Evolutionary conservation across 1,284 basidiomycete species (phyloP).

Genomic region (Ustilago tritici): DNA sequence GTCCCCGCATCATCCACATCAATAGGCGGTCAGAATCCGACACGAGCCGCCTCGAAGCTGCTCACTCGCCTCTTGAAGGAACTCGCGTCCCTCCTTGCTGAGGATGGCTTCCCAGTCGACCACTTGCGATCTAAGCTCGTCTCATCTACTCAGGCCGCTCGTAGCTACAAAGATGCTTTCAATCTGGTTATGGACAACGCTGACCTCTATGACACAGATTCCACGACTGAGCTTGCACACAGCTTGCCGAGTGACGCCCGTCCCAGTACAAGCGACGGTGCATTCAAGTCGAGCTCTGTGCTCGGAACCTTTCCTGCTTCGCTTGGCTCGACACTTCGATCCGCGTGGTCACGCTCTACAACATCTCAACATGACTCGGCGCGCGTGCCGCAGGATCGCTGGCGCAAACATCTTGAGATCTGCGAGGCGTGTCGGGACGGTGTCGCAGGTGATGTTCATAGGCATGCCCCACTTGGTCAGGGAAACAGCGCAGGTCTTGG

Average conservation of each 20-base stretch:
- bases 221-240: not conserved
- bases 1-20: not conserved
- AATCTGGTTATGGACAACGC: constrained; percentile 20
- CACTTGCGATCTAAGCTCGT: constrained; percentile 23
- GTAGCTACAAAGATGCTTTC: constrained; percentile 27
- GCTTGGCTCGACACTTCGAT: constrained; percentile 33
- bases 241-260: constrained; percentile 10
- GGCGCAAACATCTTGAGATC: constrained; percentile 66
- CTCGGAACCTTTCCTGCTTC: constrained; percentile 19
- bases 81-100: constrained; percentile 30
- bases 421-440: constrained; percentile 69
- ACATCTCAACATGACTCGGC: not conserved
- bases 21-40: constrained; percentile 20
- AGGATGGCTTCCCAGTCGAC: constrained; percentile 51
- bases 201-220: constrained; percentile 12
- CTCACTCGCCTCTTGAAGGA: constrained; percentile 38
- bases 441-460: constrained; percentile 37
- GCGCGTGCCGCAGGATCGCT: constrained; percentile 43
- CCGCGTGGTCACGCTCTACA: constrained; percentile 8
- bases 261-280: not conserved
- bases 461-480: not conserved
- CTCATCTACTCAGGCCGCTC: constrained; percentile 1
- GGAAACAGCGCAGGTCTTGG: not conserved
- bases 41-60: constrained; percentile 18
- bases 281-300: constrained; percentile 8